phyloP scores from a whole-genome alignment of 1,284 basidiomycete genomes.

The Ceratorhiza oryzae-sativae region DNA sequence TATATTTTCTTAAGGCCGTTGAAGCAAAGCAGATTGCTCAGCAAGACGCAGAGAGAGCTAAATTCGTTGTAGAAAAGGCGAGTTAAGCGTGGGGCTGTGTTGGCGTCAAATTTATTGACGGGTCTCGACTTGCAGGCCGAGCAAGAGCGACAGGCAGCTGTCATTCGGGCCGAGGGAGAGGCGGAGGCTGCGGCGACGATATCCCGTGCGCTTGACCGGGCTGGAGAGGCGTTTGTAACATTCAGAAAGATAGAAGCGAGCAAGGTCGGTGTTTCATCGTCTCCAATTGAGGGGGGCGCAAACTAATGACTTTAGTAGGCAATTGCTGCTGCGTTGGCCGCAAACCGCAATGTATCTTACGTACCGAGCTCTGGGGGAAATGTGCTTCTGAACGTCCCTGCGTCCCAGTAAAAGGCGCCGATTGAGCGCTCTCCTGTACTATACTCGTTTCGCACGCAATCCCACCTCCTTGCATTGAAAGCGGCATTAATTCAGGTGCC shows the following conservation, averaged over 20 bases:
- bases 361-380: conserved; percentile 82
- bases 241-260: conserved; percentile 97
- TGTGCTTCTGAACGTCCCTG: conserved; percentile 82
- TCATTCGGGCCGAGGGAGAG: conserved; percentile 98
- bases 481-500: neutral
- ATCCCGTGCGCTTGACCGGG: conserved; percentile 89
- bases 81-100: conserved; percentile 42
- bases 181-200: conserved; percentile 96
- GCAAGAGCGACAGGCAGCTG: conserved; percentile 98
- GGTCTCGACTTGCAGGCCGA: conserved; percentile 69
- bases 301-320: conserved; percentile 54
- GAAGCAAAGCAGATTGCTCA: conserved; percentile 98
- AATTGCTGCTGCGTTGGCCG: conserved; percentile 82
- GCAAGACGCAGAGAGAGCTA: conserved; percentile 97
- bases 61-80: conserved; percentile 98
- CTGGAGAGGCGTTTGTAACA: conserved; percentile 94
- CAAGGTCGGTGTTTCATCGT: conserved; percentile 57
- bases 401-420: conserved; percentile 36
- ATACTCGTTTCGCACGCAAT: neutral
- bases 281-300: neutral
- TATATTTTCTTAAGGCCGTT: conserved; percentile 67
- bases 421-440: neutral
- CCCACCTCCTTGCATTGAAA: conserved; percentile 26
- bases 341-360: conserved; percentile 86
- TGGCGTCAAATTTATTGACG: neutral